Base-by-base conservation (phyloP, 2,329 filamentous ascomycete genomes). In the Alternaria gansuensis region DNA sequence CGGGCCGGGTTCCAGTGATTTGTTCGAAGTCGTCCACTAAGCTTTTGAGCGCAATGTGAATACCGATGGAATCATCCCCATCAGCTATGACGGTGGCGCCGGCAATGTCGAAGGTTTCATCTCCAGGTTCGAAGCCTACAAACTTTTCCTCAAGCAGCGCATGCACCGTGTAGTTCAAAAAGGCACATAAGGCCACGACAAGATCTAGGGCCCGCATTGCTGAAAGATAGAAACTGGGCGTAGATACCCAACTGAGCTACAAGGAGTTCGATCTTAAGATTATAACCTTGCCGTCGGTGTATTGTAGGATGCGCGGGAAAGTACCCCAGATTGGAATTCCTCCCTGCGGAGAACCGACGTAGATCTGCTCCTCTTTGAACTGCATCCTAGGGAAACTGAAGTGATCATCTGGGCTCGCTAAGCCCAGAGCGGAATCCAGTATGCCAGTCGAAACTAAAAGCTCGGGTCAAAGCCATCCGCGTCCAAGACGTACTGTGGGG, bases 131-230 rank as follows among this genome's bases (percentile, higher is more conserved):
- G 34, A 66, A 67, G 23, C 28, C 45, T 2, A 69, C 53, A 28
- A 69, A 66, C 13, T 50, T 44, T 34, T 66, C 63, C 45, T 69
- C 66, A 13, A 67, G 54, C n/a, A 68, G 52, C 4, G 55, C 59
- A 48, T 48, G 29, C 13, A 7, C 44, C 23, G 29, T 48, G 44
- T n/a, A 11, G 11, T 36, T 41, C 1, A 43, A 48, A 48, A 14
- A 48, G 44, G 29, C 44, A 34, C 44, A 48, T 4, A 48, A 13
- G 31, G 29, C 44, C 44, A 23, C 44, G 14, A 48, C 24, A 2
- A 48, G 31, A 2, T 48, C n/a, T 7, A 48, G 29, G 6, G 1
- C 21, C 31, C 31, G 29, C 44, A 48, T 48, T 24, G 8, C 31
- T 48, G 44, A 21, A 48, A n/a, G 13, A 34, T 14, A 23, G 31